phyloP scores from a whole-genome alignment of 768 basidiomycete genomes.

The Phaeolepiota aurea region DNA sequence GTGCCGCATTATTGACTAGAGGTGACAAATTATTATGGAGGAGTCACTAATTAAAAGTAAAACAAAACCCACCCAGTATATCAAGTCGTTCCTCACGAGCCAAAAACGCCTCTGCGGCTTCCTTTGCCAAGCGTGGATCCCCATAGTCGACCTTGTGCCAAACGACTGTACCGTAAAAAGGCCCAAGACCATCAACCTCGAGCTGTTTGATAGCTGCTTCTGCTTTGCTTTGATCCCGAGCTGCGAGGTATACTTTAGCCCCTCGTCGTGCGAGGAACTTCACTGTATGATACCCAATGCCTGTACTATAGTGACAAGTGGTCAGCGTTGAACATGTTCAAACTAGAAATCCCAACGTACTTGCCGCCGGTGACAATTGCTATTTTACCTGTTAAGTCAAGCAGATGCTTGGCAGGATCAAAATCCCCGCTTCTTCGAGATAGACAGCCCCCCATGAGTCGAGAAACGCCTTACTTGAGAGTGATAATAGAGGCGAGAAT shows the following conservation, averaged over 20 bases:
- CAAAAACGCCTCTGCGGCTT: conserved; percentile 24
- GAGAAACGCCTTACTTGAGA: too few relatives aligned
- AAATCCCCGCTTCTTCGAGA: conserved; percentile 6
- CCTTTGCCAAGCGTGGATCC: conserved; percentile 21
- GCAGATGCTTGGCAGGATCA: conserved; percentile 2
- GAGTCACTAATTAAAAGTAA: neutral
- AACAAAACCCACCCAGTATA: conserved; percentile 11
- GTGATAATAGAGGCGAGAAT: too few relatives aligned
- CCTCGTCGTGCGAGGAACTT: conserved; percentile 15
- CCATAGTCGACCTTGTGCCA: conserved; percentile 31
- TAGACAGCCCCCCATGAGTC: conserved; percentile 8
- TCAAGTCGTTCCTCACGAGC: conserved; percentile 12
- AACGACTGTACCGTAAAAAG: conserved; percentile 18
- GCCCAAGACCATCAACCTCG: conserved; percentile 18
- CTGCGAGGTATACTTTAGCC: conserved; percentile 17
- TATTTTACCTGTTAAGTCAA: conserved; percentile 4
- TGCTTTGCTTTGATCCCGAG: conserved; percentile 13
- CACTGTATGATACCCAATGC: conserved; percentile 10
- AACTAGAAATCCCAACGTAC: conserved; percentile 3
- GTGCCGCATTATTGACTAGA: conserved; percentile 18
- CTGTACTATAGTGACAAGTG: conserved; percentile 2
- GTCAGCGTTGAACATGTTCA: too few relatives aligned
- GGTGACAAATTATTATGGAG: too few relatives aligned
- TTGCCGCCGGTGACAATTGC: conserved; percentile 7
- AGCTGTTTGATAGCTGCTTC: conserved; percentile 15